Conservation (phyloP, 495 filamentous ascomycete genomes). For the Xylaria curta region DNA sequence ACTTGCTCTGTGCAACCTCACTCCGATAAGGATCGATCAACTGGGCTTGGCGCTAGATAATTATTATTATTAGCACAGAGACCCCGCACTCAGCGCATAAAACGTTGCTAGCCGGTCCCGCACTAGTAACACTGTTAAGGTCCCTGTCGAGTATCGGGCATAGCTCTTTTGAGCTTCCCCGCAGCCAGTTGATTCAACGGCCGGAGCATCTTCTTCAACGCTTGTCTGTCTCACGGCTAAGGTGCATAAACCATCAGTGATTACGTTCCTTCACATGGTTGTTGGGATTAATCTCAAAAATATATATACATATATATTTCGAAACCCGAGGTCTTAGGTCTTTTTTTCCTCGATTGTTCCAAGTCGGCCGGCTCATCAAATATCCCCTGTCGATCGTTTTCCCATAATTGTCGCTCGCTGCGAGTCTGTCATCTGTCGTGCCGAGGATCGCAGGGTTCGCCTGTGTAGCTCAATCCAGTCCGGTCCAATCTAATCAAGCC, state of each 20-base stretch:
- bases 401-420: slow-evolving; percentile 20
- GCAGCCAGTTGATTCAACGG: slow-evolving; percentile 5
- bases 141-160: slow-evolving; percentile 13
- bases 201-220: background rate
- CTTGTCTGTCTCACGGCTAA: background rate
- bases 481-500: background rate
- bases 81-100: background rate
- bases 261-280: background rate
- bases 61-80: slow-evolving; percentile 18
- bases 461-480: background rate
- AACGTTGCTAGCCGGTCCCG: background rate
- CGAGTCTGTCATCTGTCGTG: slow-evolving; percentile 18
- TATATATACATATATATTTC: background rate
- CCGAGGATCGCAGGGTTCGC: slow-evolving; percentile 15
- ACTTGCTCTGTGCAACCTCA: background rate
- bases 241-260: background rate
- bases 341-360: background rate
- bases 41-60: background rate
- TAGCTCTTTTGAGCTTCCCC: slow-evolving; percentile 28
- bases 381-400: slow-evolving; percentile 36
- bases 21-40: slow-evolving; percentile 2
- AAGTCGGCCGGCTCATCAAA: background rate
- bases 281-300: background rate
- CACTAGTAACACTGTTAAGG: background rate
- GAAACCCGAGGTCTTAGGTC: background rate